Base-by-base conservation (phyloP, 176 grass and related monocot genomes). In the Avena sativa region DNA sequence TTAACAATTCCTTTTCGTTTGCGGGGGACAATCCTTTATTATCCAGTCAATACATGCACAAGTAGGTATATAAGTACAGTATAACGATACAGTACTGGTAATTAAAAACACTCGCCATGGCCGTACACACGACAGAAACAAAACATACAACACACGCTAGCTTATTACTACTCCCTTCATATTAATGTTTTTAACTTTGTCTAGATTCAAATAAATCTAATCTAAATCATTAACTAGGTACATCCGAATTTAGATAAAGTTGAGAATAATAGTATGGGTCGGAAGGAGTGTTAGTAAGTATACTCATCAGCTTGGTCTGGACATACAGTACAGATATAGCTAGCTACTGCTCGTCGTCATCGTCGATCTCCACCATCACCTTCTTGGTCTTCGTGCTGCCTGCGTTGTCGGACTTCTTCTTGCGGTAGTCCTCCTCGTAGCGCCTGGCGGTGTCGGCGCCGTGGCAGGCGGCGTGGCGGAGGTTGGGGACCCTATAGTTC, bases 351-450 rank as follows among this genome's bases (percentile, higher is more conserved):
- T 69, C 66, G 16, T 69, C 66, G 7, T 69, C 66, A 2, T 69
- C 66, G 66, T 69, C 66, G 34, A 40, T 40, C 66, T 69, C 66
- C 15, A 69, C 66, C 32, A 19, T 38, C 32, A 19, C 66, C 66
- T 69, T 40, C 66, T 69, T 36, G 32, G 34, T 75, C 79, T 56
- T 90, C 80, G 23, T 78, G 5, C 34, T 71, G 5, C 55, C 57
- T 21, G 17, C 69, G 6, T 5, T 30, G 2, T 10, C 8, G 49
- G 68, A 63, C 83, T 67, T 67, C 6, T 87, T 90, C 89, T 84
- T 92, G 79, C 92, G 89, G 80, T 96, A 88, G n/a, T 88, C 44
- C 92, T 96, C 89, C 89, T 96, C 94, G 53, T 96, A 92, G 0
- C 81, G 60, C 84, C 67, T 87, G 57, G 85, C 61, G 23, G 61